Base-by-base conservation (phyloP, 2,329 filamentous ascomycete species). In the Periglandula ipomoeae region DNA sequence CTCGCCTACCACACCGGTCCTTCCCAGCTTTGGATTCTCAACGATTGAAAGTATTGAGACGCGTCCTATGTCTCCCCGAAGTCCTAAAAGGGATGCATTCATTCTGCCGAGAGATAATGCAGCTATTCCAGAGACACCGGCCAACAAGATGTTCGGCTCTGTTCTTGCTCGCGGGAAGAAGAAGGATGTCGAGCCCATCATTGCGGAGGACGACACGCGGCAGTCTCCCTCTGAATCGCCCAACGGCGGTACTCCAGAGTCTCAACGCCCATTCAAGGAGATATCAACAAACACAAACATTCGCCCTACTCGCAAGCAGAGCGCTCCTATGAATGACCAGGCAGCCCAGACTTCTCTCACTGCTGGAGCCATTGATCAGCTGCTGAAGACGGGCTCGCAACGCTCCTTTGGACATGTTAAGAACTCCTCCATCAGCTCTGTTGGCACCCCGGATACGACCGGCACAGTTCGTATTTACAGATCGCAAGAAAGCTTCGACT, bases 261-360 rank as follows among this genome's bases (percentile, higher is more conserved):
- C 75, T 0, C 73, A 78, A 56, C 70, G 69, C 15, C 78, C 78
- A 0, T 75, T 87, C 58, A 78, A 72, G 61, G 78, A 83, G 57
- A 72, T 85, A 11, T 80, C 82, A n/a, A 69, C 70, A 47, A 86
- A 85, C 58, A 66, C 72, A 3, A 67, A 64, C 50, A 59, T 65
- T 46, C 69, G 68, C 19, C 58, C 67, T 22, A 44, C 55, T 6
- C 71, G 69, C 50, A 75, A 71, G 58, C 58, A 54, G 20, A 46
- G 61, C 20, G 53, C 69, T 37, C 64, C 69, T 48, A 84, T 75
- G 52, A 70, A 74, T 19, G 88, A 95, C 58, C 84, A 85, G 55
- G 79, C 83, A 47, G 85, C 86, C 13, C 91, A 96, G 67, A 96
- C 90, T 22, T 75, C 84, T 35, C 72, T 96, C 26, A 94, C 89